phyloP scores from a whole-genome alignment of 352 stramenopile species.

The Aphanomyces stellatus region DNA sequence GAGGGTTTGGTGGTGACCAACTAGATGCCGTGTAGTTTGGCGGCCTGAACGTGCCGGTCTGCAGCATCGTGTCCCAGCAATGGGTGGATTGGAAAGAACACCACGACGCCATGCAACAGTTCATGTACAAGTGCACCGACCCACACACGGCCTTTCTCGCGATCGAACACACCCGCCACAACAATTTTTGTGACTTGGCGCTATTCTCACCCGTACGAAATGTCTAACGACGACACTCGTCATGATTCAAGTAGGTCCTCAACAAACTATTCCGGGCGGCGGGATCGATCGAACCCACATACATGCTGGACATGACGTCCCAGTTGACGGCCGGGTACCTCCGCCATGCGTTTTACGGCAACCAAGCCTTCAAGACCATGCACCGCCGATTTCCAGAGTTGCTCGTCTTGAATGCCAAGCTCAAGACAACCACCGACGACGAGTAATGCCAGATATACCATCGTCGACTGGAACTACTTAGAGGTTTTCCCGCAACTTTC shows the following conservation, averaged over 20 bases:
- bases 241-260: neutral
- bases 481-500: no score
- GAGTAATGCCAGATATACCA: neutral
- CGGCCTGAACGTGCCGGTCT: constrained; percentile 31
- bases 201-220: constrained; percentile 39
- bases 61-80: constrained; percentile 55
- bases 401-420: neutral
- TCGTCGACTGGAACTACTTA: no score
- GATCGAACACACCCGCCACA: constrained; percentile 41
- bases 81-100: constrained; percentile 46
- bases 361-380: neutral
- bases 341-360: neutral
- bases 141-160: constrained; percentile 29
- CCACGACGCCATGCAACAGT: constrained; percentile 30
- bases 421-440: neutral
- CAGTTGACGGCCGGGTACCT: constrained; percentile 45
- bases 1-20: neutral
- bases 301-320: constrained; percentile 33
- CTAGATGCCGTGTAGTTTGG: constrained; percentile 8
- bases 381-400: neutral
- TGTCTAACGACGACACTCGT: neutral
- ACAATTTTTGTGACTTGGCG: constrained; percentile 63
- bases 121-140: constrained; percentile 29
- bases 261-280: constrained; percentile 28
- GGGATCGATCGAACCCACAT: constrained; percentile 35